phyloP scores from a whole-genome alignment of 2,329 filamentous ascomycete genomes.

The Penicillium sp. region DNA sequence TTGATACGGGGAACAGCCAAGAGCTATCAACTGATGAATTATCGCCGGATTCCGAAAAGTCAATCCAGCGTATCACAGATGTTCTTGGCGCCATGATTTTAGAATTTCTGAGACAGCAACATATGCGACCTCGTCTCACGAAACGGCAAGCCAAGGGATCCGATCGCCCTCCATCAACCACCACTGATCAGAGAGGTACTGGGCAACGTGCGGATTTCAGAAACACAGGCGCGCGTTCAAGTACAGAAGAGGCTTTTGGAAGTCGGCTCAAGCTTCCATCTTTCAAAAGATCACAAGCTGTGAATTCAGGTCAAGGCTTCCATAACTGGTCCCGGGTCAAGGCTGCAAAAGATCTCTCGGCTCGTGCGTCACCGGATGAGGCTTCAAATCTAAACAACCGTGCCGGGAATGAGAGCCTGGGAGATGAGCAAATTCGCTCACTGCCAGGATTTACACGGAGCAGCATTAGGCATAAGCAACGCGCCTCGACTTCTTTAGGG shows the following conservation, averaged over 20 bases:
- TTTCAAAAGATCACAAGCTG: constrained; percentile 16
- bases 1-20: constrained; percentile 50
- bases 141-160: constrained; percentile 16
- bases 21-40: constrained; percentile 32
- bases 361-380: not conserved
- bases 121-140: constrained; percentile 55
- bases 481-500: not conserved
- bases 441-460: not conserved
- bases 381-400: not conserved
- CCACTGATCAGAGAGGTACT: constrained; percentile 1
- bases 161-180: constrained; percentile 1
- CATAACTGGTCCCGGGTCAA: constrained; percentile 42
- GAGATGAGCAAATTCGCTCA: not conserved
- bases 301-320: constrained; percentile 25
- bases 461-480: not conserved
- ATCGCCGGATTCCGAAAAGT: constrained; percentile 35
- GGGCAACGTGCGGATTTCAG: not conserved
- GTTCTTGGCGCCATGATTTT: constrained; percentile 65
- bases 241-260: constrained; percentile 25
- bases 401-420: not conserved
- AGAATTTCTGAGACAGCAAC: constrained; percentile 70
- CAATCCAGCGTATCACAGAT: constrained; percentile 56
- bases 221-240: not conserved
- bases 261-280: constrained; percentile 30
- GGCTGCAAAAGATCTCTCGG: constrained; percentile 23